Evolutionary conservation across 306 rosid genomes (phyloP).

Genomic region (Sindora glabra): DNA sequence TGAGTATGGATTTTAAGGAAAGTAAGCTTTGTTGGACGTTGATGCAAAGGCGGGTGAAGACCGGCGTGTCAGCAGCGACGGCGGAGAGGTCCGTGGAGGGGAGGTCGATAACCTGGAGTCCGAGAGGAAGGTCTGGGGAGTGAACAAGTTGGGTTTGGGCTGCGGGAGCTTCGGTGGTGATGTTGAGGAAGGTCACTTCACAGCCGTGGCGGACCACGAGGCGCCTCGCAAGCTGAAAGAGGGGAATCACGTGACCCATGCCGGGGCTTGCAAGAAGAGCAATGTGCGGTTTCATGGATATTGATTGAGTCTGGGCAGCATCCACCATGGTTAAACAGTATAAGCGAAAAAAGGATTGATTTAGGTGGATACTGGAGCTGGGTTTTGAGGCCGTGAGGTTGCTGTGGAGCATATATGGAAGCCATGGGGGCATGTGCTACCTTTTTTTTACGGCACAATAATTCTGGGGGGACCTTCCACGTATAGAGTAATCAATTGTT

Average conservation of each 20-base stretch:
- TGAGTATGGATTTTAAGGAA: slow-evolving; percentile 20
- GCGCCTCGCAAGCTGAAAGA: slow-evolving; percentile 25
- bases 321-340: too few relatives aligned
- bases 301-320: too few relatives aligned
- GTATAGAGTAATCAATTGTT: too few relatives aligned
- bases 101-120: slow-evolving; percentile 21
- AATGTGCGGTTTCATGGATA: slow-evolving; percentile 11
- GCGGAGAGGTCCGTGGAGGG: slow-evolving; percentile 7
- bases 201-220: slow-evolving; percentile 24
- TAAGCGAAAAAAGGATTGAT: too few relatives aligned
- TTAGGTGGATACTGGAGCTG: too few relatives aligned
- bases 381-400: too few relatives aligned
- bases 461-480: too few relatives aligned
- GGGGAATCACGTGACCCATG: slow-evolving; percentile 43
- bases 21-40: slow-evolving; percentile 18
- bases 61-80: neutral
- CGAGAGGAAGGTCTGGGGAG: slow-evolving; percentile 18
- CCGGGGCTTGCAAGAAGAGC: slow-evolving; percentile 36
- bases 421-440: too few relatives aligned
- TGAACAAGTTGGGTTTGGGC: slow-evolving; percentile 26
- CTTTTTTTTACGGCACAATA: too few relatives aligned
- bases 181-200: slow-evolving; percentile 39
- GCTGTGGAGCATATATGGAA: too few relatives aligned
- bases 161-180: slow-evolving; percentile 34
- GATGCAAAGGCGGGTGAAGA: slow-evolving; percentile 11